Evolutionary conservation across 208 protist genomes (phyloP).

Genomic region (Trypanosoma lewisi): DNA sequence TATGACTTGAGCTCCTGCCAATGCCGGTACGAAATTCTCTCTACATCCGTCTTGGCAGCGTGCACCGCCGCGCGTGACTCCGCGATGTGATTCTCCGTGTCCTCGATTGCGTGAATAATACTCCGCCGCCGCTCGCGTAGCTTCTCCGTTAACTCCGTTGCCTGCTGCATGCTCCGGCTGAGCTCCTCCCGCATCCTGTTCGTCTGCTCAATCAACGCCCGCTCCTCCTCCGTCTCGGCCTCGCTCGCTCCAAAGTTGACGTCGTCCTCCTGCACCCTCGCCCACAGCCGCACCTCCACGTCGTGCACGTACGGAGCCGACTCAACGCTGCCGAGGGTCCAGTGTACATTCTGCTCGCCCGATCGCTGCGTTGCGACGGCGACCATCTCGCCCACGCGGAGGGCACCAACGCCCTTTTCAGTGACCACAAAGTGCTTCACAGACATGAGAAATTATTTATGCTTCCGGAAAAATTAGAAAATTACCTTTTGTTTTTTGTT

Average conservation of each 20-base stretch:
- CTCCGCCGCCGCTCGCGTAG: constrained; percentile 53
- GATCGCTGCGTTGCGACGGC: constrained; percentile 56
- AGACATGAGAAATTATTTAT: constrained; percentile 1
- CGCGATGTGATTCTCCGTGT: constrained; percentile 58
- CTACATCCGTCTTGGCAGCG: constrained; percentile 69
- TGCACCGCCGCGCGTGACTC: constrained; percentile 57
- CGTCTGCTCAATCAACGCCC: constrained; percentile 51
- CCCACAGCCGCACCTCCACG: constrained; percentile 73
- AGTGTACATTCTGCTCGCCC: constrained; percentile 58
- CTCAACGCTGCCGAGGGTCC: constrained; percentile 78
- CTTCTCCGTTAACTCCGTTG: constrained; percentile 55
- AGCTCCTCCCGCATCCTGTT: constrained; percentile 51
- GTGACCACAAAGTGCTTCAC: not conserved
- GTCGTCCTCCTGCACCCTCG: constrained; percentile 45
- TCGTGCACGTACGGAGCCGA: constrained; percentile 66
- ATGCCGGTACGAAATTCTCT: constrained; percentile 70
- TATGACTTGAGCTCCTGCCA: constrained; percentile 91
- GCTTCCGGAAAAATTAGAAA: not conserved
- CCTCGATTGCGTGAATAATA: constrained; percentile 56
- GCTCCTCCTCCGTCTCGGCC: constrained; percentile 38
- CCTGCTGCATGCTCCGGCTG: constrained; percentile 57
- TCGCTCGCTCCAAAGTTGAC: constrained; percentile 44
- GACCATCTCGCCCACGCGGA: constrained; percentile 78
- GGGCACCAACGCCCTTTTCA: constrained; percentile 37
- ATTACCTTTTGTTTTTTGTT: not conserved